Base-by-base conservation (phyloP, 2,329 filamentous ascomycete genomes). In the Phoma sp. region DNA sequence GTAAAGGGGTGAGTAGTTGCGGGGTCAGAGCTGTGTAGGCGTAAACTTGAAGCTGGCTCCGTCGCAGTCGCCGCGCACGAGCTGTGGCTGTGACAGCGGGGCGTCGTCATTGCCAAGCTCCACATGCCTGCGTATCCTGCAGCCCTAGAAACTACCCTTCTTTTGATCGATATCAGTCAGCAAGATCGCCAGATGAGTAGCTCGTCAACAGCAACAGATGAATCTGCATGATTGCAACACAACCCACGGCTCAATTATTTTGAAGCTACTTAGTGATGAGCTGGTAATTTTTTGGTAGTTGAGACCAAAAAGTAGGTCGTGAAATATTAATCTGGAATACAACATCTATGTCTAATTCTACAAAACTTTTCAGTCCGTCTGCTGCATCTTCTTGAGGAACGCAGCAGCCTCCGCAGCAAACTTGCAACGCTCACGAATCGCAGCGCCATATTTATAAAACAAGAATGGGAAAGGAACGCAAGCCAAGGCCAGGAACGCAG, bases 381-480 rank as follows among this genome's bases (percentile, higher is more conserved):
- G 29, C 44, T 47, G 75, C 57, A 82, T 64, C 44, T 73, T 73
- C 35, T 69, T 69, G 68, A 88, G 77, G 48, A 88, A 81, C 7
- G 77, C 78, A 24, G 86, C 85, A 4, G 87, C 85, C 71, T 90
- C 82, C 9, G 83, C 80, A 4, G 88, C 84, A 64, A 82, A 91
- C 75, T 86, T 86, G 79, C 88, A 90, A 61, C 78, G 82, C 68
- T 79, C 75, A 10, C 89, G 80, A 61, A 91, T 87, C 35, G 56
- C 18, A 6, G 70, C 75, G 27, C 89, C 89, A 69, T 89, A 90
- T 61, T 82, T 85, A 75, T 88, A 89, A 71, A 92, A 89, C 10
- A 92, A 69, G 70, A 89, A 87, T 0, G 89, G 89, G 67, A 89
- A 63, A 2, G 62, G 64, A 3, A 78, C 67, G 40, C 76, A 78